Base-by-base conservation (phyloP, 192 early-diverging fungal species). In the Backusella parvicylindrica region DNA sequence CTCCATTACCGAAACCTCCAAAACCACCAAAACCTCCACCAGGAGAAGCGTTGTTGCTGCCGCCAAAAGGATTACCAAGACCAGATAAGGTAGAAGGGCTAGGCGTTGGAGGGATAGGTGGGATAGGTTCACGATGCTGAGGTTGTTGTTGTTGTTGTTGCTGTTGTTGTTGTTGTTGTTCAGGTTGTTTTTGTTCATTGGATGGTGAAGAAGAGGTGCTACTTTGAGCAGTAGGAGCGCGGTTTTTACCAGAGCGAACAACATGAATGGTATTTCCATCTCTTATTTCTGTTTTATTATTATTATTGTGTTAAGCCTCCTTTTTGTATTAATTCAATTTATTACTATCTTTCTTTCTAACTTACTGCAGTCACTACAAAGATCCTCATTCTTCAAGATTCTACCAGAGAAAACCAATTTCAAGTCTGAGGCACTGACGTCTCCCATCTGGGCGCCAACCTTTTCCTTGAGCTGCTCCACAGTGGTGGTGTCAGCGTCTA, bases 361-460 rank as follows among this genome's bases (percentile, higher is more conserved):
- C 84, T 81, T 81, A 89, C 88, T 94, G 83, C 96, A 96, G 0
- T 76, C 41, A 9, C 79, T 67, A 65, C 96, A 82, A 30, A 72
- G 86, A 16, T 98, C 95, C 15, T 89, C 92, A 83, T 99, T 95
- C 84, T 99, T 99, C 38, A 99, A 84, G 66, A 99, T 93, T 41
- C 91, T 83, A 21, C 98, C 98, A 3, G 95, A 90, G 84, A 91
- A 98, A 65, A 99, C 97, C 21, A 99, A 88, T 18, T 96, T 86
- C 84, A 95, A 95, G 37, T 85, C 80, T 23, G 80, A 73, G 15
- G 86, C 85, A 6, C 89, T 87, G 47, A 91, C 84, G 36, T 86
- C 82, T 1, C 77, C 84, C 47, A 83, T 73, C 38, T 76, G 13
- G 1, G 79, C 77, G 15, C 89, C 85, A 69, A 98, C 88, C 43